Conservation (phyloP, 1,284 basidiomycete genomes). For the Microbotryomycetes sp. region DNA sequence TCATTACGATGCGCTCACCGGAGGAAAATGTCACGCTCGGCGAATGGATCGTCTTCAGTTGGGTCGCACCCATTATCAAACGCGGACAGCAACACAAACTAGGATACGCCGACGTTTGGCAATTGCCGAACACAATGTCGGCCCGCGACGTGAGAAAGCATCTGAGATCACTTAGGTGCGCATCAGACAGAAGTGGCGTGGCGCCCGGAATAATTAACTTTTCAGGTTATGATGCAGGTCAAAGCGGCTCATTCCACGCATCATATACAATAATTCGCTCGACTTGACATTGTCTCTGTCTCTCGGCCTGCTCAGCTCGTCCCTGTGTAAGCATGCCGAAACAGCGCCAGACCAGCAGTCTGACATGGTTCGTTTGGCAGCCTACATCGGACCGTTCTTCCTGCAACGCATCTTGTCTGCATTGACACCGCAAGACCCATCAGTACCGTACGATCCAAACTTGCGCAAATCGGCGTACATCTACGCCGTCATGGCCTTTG, state of each 20-base stretch:
- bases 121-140: constrained; percentile 55
- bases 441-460: constrained; percentile 4
- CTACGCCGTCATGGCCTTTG: constrained; percentile 55
- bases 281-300: constrained; percentile 45
- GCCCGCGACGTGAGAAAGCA: constrained; percentile 52
- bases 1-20: constrained; percentile 39
- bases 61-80: constrained; percentile 60
- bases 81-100: constrained; percentile 9
- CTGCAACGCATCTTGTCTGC: constrained; percentile 29
- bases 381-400: constrained; percentile 25
- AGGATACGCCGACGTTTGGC: constrained; percentile 53
- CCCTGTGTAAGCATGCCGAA: constrained; percentile 54
- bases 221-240: constrained; percentile 22
- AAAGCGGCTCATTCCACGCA: constrained; percentile 7
- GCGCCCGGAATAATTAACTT: too few relatives aligned
- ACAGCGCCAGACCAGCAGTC: neutral
- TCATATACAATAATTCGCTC: constrained; percentile 37
- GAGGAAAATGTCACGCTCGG: constrained; percentile 66
- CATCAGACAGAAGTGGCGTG: too few relatives aligned
- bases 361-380: neutral
- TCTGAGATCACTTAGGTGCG: constrained; percentile 51
- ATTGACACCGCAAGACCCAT: neutral
- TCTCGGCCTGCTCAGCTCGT: constrained; percentile 35
- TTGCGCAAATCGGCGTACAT: constrained; percentile 56
- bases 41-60: constrained; percentile 68